phyloP scores from a whole-genome alignment of 305 asterid species.

The Fraxinus paxiana region DNA sequence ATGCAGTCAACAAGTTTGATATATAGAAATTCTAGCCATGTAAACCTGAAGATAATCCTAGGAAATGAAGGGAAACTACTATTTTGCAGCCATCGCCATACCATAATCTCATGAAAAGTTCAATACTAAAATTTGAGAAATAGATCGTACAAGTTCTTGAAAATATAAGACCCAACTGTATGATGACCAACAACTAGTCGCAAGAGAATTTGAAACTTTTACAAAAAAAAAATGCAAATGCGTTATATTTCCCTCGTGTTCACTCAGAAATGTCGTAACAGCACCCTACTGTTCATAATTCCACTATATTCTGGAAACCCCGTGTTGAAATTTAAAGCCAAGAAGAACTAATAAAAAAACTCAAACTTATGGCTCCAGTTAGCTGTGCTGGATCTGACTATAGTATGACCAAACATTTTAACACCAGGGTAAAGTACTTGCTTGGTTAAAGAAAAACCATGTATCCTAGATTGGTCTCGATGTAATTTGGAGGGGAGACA shows the following conservation, averaged over 20 bases:
- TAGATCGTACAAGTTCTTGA: neutral
- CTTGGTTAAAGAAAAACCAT: neutral
- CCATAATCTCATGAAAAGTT: neutral
- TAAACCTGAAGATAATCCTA: neutral
- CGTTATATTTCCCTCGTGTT: neutral
- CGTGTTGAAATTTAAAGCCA: neutral
- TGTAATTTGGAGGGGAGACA: neutral
- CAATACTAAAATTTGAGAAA: neutral
- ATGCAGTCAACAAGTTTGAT: conserved; percentile 6
- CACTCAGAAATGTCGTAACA: neutral
- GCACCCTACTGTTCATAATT: neutral
- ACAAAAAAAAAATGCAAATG: neutral
- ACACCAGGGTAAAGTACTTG: neutral
- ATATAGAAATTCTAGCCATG: neutral
- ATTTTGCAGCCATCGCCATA: neutral
- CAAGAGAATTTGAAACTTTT: neutral
- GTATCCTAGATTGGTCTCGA: neutral
- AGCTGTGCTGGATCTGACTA: neutral
- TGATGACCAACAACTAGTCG: neutral
- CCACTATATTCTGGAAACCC: neutral
- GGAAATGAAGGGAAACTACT: neutral
- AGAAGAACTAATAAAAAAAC: neutral
- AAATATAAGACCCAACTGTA: neutral
- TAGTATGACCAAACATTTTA: neutral
- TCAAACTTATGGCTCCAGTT: neutral